Conservation (phyloP, 2,329 filamentous ascomycete species). For the Cordyceps fumosorosea region DNA sequence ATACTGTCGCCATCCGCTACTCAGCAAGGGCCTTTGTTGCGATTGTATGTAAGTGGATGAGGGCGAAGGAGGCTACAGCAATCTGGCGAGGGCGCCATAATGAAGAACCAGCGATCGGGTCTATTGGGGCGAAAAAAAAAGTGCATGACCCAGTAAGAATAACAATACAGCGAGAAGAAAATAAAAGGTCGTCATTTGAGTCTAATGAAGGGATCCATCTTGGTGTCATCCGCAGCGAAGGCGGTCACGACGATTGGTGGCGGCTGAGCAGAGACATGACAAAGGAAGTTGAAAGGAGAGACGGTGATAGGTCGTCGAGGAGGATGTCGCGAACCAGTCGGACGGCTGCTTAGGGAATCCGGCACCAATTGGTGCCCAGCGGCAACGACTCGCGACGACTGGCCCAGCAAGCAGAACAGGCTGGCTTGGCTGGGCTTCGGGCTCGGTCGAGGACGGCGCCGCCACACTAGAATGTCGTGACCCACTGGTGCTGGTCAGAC, state of each 20-base stretch:
- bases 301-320: slow-evolving; percentile 7
- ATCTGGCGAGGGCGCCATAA: slow-evolving; percentile 12
- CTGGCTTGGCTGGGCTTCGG: background rate
- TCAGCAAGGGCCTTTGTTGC: background rate
- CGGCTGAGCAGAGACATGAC: slow-evolving; percentile 12
- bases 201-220: slow-evolving; percentile 11
- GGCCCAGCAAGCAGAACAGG: background rate
- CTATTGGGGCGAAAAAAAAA: slow-evolving; percentile 5
- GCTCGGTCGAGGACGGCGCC: slow-evolving; percentile 1
- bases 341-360: background rate
- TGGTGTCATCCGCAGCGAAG: slow-evolving; percentile 7
- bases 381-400: background rate
- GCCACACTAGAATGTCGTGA: slow-evolving; percentile 7
- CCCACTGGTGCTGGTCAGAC: slow-evolving; percentile 11
- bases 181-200: slow-evolving; percentile 10
- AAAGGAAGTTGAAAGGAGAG: background rate
- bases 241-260: slow-evolving; percentile 9
- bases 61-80: background rate
- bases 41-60: background rate
- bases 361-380: slow-evolving; percentile 7
- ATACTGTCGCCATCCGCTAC: background rate
- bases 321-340: slow-evolving; percentile 10
- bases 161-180: background rate
- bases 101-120: slow-evolving; percentile 10
- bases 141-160: background rate